These are phyloP conservation scores for Coemansia sp. DNA, from an alignment of 192 early-diverging fungal genomes.

Conservation along the genomic window DNA sequence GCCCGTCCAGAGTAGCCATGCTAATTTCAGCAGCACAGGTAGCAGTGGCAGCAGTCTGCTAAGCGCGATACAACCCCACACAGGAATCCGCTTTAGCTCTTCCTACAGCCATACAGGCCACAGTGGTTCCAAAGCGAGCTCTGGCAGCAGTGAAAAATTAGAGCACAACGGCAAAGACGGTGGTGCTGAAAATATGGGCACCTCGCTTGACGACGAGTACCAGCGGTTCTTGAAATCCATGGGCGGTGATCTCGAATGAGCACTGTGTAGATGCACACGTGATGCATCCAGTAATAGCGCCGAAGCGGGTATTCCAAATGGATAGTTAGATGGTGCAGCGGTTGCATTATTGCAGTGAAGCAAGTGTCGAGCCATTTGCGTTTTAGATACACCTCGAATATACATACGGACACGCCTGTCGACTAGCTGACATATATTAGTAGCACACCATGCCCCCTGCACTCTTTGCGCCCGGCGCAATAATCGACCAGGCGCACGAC, in stretches of 20 bases:
- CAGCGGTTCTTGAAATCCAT: conserved; percentile 64
- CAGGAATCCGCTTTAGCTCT: conserved; percentile 9
- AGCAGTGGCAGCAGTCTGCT: conserved; percentile 9
- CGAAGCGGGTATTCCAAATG: too few relatives aligned
- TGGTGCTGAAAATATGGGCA: conserved; percentile 1
- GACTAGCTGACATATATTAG: too few relatives aligned
- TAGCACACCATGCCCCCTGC: conserved; percentile 33
- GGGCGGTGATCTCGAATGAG: too few relatives aligned
- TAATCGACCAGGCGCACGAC: conserved; percentile 38
- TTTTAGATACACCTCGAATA: too few relatives aligned
- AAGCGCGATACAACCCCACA: conserved; percentile 2
- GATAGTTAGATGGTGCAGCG: too few relatives aligned
- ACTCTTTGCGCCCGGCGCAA: conserved; percentile 25
- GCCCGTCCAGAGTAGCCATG: too few relatives aligned
- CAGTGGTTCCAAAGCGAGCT: neutral
- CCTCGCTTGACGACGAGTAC: conserved; percentile 58
- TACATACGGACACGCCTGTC: too few relatives aligned
- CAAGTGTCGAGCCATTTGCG: too few relatives aligned
- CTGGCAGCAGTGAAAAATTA: neutral
- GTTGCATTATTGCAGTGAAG: too few relatives aligned
- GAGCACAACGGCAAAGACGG: conserved; percentile 7
- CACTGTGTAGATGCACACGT: too few relatives aligned
- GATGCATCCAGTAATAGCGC: too few relatives aligned
- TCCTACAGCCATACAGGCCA: neutral
- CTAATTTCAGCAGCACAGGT: neutral